Evolutionary conservation across 768 basidiomycete species (phyloP).

Genomic region (Tubosaeta sp.): DNA sequence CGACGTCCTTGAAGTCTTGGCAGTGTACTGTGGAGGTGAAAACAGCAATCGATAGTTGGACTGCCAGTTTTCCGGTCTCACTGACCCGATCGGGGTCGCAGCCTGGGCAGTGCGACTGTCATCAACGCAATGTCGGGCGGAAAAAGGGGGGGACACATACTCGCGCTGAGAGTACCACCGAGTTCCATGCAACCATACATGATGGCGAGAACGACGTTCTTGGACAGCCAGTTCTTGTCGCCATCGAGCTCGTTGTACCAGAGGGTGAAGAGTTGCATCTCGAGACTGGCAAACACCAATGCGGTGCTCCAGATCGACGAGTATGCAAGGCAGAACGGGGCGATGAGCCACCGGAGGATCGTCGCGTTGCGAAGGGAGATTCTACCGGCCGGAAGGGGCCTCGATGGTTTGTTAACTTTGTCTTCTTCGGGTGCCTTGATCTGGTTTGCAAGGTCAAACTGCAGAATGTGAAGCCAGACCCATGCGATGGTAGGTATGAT

Average conservation of each 20-base stretch:
- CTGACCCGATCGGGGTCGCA: conserved; percentile 23
- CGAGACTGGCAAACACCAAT: conserved; percentile 31
- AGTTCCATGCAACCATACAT: conserved; percentile 36
- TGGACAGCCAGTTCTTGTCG: conserved; percentile 36
- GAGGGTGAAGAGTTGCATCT: conserved; percentile 30
- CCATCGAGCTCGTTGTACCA: conserved; percentile 39
- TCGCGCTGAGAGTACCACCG: conserved; percentile 36
- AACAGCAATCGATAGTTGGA: conserved; percentile 35
- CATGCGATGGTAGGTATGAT: conserved; percentile 33
- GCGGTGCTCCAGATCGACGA: conserved; percentile 32
- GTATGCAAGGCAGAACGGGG: conserved; percentile 32
- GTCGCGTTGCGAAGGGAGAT: conserved; percentile 34
- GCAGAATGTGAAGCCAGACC: conserved; percentile 44
- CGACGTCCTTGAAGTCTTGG: conserved; percentile 45
- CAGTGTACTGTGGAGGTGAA: conserved; percentile 46
- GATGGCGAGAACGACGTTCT: conserved; percentile 37
- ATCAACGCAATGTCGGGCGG: background rate
- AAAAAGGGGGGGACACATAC: conserved; percentile 18
- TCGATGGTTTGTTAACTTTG: conserved; percentile 39
- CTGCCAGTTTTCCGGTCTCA: conserved; percentile 27
- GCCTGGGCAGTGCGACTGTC: background rate
- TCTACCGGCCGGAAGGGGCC: conserved; percentile 43
- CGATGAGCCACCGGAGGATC: conserved; percentile 34
- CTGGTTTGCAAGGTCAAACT: conserved; percentile 45
- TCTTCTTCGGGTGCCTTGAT: conserved; percentile 40